A percentile compares a stretch with the other conserved stretches of the same genome.
These are phyloP conservation scores for Monosporascus sp. DNA, from an alignment of 2,329 filamentous ascomycete genomes.

Conservation along the genomic window DNA sequence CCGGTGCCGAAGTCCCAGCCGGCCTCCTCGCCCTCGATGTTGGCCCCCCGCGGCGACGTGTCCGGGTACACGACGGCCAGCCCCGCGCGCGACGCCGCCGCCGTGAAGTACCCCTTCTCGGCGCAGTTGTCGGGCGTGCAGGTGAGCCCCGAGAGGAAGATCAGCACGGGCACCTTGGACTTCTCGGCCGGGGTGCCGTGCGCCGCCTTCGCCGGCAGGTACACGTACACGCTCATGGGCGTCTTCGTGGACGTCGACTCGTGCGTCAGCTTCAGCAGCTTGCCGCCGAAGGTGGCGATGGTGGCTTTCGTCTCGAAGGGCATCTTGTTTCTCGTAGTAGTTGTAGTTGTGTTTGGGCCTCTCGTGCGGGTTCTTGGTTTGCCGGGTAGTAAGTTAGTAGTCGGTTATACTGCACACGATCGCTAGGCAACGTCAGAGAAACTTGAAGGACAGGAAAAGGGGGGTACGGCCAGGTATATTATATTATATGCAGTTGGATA, in stretches of 20 bases:
- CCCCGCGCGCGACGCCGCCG: slow-evolving; percentile 69
- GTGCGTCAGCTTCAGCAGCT: slow-evolving; percentile 91
- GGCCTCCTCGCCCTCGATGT: slow-evolving; percentile 80
- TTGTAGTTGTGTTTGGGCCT: background rate
- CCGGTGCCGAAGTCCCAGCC: slow-evolving; percentile 86
- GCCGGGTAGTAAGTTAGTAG: background rate
- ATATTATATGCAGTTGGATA: too few species aligned
- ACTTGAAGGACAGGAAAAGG: too few species aligned
- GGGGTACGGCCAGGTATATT: too few species aligned
- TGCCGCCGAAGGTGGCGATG: slow-evolving; percentile 88
- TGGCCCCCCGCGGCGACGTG: slow-evolving; percentile 81
- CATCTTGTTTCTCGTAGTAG: slow-evolving; percentile 44
- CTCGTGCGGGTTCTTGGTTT: background rate
- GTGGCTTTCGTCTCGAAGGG: slow-evolving; percentile 83
- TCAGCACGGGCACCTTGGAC: slow-evolving; percentile 76
- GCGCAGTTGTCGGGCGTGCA: slow-evolving; percentile 86
- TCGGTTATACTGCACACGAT: too few species aligned
- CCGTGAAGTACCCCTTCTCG: slow-evolving; percentile 87
- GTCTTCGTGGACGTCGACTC: slow-evolving; percentile 71
- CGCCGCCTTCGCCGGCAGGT: slow-evolving; percentile 68
- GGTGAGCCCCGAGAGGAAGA: slow-evolving; percentile 91
- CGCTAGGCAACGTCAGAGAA: too few species aligned
- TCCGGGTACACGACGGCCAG: slow-evolving; percentile 95
- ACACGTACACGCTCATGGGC: slow-evolving; percentile 90
- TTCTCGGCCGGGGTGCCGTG: slow-evolving; percentile 45